Base-by-base conservation (phyloP, 2,329 filamentous ascomycete species). In the Lachnellula occidentalis region DNA sequence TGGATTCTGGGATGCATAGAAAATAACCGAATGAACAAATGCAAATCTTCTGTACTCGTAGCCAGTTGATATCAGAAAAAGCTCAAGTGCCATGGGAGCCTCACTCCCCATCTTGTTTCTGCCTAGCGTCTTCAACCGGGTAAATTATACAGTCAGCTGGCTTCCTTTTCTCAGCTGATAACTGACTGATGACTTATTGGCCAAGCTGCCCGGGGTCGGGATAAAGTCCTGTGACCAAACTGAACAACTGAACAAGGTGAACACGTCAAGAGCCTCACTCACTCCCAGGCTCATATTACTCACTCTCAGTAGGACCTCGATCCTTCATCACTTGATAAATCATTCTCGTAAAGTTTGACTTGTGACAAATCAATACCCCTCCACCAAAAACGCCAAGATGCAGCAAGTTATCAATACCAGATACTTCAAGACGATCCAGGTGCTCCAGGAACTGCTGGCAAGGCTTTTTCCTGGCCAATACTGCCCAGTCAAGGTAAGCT, bases 391-490 rank as follows among this genome's bases (percentile, higher is more conserved):
- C n/a, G n/a, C 34, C 34, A 52, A 24, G 19, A 52, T 52, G 50
- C 19, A 17, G 22, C 51, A 53, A 48, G 37, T 53, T 4, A 36
- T 53, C 34, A 36, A 48, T 39, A 39, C 45, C 14, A 43, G 50
- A 15, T 53, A 53, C 19, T 53, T 48, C 19, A 22, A 53, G n/a
- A 48, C 47, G 36, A 41, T 2, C 15, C 11, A 19, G 15, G 24
- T 12, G 2, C 7, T 54, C 15, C 31, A 45, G 21, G 31, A 50
- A 12, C 42, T 54, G 37, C 41, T 54, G 21, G 52, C 39, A 21
- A 34, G 48, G 41, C 52, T 54, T 42, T 54, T 54, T 39, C 52
- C 52, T 9, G 52, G 52, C 22, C 41, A 54, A 31, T 39, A 19
- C n/a, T 50, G 34, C 34, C 34, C 15, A 9, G 48, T 50, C 22